Base-by-base conservation (phyloP, 768 basidiomycete species). In the Dacryopinax primogenitus region DNA sequence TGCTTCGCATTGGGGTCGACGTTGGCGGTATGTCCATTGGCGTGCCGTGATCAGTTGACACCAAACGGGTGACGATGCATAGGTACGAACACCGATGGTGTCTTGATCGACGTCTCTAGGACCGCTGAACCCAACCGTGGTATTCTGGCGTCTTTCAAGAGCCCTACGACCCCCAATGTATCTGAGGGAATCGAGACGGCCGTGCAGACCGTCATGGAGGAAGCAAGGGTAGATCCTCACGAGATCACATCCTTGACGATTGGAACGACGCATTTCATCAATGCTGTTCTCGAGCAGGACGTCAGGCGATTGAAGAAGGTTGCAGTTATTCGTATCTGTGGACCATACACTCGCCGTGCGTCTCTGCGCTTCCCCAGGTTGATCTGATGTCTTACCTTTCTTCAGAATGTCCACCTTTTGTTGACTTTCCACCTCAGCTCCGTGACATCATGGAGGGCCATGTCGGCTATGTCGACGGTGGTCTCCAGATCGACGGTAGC, bases 231-330 rank as follows among this genome's bases (percentile, higher is more conserved):
- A 3, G 71, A 77, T 62, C 73, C 75, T 3, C 66, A 74, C 1
- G 68, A 77, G 0, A 76, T 86, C 34, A 74, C 81, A 62, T 80
- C 81, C 4, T 70, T 86, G 66, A 78, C 81, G 34, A 82, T 86
- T 66, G 85, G 86, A 34, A 86, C 85, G 0, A 86, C 85, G 76
- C 80, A 82, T 70, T 83, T 83, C 65, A 76, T 84, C 28, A 84
- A 86, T 67, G 83, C 84, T 0, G 79, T 87, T 1, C 77, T 86
- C 18, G 83, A 86, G 73, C 72, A 79, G 28, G 81, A 86, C 71
- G 73, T 79, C 3, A 67, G 77, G 1, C 77, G 81, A n/a, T 73
- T 86, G 15, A 77, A 79, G 47, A 80, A 80, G 51, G 85, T 87
- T 0, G 86, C 84, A 0, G 84, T 86, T 36, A 77, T 87, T 61